These are phyloP conservation scores for Magnusiomyces tetraspermus DNA, from an alignment of 1,139 yeast genomes.

Conservation along the genomic window DNA sequence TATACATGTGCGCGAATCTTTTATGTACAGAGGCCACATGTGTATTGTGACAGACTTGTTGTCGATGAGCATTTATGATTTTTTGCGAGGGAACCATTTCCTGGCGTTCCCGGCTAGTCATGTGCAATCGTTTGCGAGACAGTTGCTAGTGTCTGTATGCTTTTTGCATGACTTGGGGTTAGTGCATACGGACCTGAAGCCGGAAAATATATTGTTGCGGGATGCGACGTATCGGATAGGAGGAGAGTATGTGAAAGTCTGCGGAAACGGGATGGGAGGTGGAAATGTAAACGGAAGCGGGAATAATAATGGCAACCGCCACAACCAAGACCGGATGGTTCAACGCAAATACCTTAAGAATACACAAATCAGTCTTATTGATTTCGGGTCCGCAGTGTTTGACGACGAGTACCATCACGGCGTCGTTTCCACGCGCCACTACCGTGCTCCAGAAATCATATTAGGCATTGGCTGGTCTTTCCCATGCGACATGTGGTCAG, in stretches of 20 bases:
- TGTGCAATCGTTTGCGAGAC: conserved; percentile 81
- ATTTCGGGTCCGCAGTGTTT: conserved; percentile 92
- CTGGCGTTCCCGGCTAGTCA: conserved; percentile 71
- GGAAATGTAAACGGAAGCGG: too few relatives aligned
- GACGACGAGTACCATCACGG: conserved; percentile 89
- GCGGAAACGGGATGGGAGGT: conserved; percentile 13
- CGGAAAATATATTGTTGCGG: conserved; percentile 79
- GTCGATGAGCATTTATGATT: conserved; percentile 81
- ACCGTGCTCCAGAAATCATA: conserved; percentile 94
- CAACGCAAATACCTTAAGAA: conserved; percentile 39
- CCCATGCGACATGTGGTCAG: conserved; percentile 96
- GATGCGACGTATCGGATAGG: conserved; percentile 12
- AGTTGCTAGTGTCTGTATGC: conserved; percentile 74
- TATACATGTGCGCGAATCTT: conserved; percentile 77
- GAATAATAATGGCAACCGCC: too few relatives aligned
- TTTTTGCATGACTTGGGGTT: conserved; percentile 81
- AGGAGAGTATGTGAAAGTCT: too few relatives aligned
- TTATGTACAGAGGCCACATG: conserved; percentile 88
- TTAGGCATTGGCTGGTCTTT: conserved; percentile 87
- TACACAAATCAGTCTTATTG: conserved; percentile 82
- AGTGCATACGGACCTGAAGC: conserved; percentile 91
- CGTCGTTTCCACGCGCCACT: conserved; percentile 85
- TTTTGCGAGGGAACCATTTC: conserved; percentile 60
- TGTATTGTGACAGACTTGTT: conserved; percentile 86
- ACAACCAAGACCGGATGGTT: conserved; percentile 8